Base-by-base conservation (phyloP, 108 stramenopile species). In the Halocafeteria seosinensis region DNA sequence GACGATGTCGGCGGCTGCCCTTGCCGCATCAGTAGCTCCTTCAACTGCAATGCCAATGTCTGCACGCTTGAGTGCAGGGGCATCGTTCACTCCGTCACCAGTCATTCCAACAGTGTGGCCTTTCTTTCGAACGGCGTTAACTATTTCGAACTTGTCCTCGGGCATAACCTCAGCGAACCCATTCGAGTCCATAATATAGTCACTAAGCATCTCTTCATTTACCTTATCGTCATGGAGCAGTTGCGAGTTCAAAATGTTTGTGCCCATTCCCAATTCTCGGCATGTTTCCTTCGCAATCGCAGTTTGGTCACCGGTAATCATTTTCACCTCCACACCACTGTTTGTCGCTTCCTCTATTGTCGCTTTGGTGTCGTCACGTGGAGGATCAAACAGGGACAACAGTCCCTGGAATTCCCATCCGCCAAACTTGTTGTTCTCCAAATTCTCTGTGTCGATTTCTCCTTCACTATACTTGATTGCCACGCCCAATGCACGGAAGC, bases 231-330 rank as follows among this genome's bases (percentile, higher is more conserved):
- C n/a, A 34, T 64, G 1, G 1, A 64, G 42, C 33, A 12, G 4
- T 23, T 38, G 36, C 23, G 71, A 57, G 27, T 50, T 62, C 38
- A 81, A 74, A 36, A 86, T 82, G 23, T 73, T 63, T 51, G 73
- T 64, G 30, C 83, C 84, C 78, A 85, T 76, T 13, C 71, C 76
- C 50, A 85, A 69, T 34, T 62, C 50, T 55, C 62, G 51, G 32
- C 84, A 85, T 26, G 85, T 85, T 52, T 89, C 74, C 36, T 63
- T 60, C 30, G 85, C 88, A 72, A 89, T 85, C 47, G 77, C 50
- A 26, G 75, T 38, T 65, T 89, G 88, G 62, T 89, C 88, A 36
- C 88, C 88, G 24, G 87, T 86, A 68, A 86, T 78, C 85, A 89
- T 87, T 67, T 89, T 89, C 31, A 89, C 88, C 28, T 70, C 63